Evolutionary conservation across 768 basidiomycete species (phyloP).

Genomic region (Chiua virens): DNA sequence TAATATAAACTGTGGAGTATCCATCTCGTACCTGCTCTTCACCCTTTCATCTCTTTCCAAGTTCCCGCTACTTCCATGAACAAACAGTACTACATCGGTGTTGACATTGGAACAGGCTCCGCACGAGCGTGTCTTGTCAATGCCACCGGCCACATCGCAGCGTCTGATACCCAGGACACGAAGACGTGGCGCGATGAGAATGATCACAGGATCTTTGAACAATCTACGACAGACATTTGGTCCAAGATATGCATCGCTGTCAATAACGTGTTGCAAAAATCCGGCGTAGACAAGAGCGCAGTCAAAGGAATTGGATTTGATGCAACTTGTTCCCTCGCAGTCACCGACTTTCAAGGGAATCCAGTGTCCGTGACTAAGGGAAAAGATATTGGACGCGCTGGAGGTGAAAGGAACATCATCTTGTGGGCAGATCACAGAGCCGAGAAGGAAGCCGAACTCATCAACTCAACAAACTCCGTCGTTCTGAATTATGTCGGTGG

Average conservation of each 20-base stretch:
- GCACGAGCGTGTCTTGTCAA: constrained; percentile 83
- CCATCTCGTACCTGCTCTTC: constrained; percentile 5
- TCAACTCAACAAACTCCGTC: constrained; percentile 81
- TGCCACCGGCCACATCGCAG: constrained; percentile 63
- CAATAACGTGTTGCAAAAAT: constrained; percentile 58
- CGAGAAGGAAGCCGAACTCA: constrained; percentile 84
- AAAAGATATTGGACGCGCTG: constrained; percentile 50
- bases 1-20: constrained; percentile 10
- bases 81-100: constrained; percentile 56
- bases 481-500: constrained; percentile 96
- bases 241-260: constrained; percentile 59
- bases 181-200: constrained; percentile 79
- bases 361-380: constrained; percentile 78
- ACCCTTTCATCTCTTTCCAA: not conserved
- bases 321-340: constrained; percentile 95
- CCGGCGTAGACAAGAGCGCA: constrained; percentile 51
- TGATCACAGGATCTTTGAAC: constrained; percentile 95
- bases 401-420: constrained; percentile 81
- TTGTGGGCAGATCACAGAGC: constrained; percentile 98
- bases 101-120: constrained; percentile 93
- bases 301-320: constrained; percentile 94
- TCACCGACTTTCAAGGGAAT: constrained; percentile 68
- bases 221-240: constrained; percentile 92
- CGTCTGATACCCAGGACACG: constrained; percentile 81
- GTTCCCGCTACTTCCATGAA: constrained; percentile 31